Percentiles rank a stretch among this genome's conserved stretches.
Evolutionary conservation across 495 filamentous ascomycete genomes (phyloP).

Genomic region (Achaetomiella virescens): DNA sequence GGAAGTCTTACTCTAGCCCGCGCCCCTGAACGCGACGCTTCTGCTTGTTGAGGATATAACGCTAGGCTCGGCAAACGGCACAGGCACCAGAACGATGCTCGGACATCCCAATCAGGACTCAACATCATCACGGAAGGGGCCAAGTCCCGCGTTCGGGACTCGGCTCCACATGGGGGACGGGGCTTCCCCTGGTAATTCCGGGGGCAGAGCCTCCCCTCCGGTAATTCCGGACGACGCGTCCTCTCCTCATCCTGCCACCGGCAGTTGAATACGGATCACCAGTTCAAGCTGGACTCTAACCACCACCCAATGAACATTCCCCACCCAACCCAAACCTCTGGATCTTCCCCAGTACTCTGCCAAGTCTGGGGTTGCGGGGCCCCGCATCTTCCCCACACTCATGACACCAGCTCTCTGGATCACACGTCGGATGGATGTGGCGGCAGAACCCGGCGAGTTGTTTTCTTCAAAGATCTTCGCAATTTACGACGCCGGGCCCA

Average conservation of each 20-base stretch:
- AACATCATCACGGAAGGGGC: too few relatives aligned
- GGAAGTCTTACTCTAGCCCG: too few relatives aligned
- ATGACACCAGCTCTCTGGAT: background rate
- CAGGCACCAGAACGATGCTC: too few relatives aligned
- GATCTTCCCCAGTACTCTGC: background rate
- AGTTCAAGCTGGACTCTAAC: background rate
- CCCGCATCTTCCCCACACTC: background rate
- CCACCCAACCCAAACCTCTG: background rate
- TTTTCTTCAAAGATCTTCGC: background rate
- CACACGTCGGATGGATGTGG: background rate
- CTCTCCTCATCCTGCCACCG: too few relatives aligned
- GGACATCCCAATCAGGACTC: too few relatives aligned
- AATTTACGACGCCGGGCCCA: background rate
- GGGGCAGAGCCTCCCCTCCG: too few relatives aligned
- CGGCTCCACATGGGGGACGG: constrained; percentile 2
- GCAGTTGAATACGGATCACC: too few relatives aligned
- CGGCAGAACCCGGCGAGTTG: background rate
- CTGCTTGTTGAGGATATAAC: too few relatives aligned
- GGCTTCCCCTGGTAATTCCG: too few relatives aligned
- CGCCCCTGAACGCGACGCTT: too few relatives aligned
- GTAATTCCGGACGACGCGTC: too few relatives aligned
- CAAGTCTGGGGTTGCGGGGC: background rate
- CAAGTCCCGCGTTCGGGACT: background rate
- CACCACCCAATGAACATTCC: background rate
- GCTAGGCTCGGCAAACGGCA: too few relatives aligned